These are phyloP conservation scores for Magnaporthales sp. DNA, from an alignment of 2,329 filamentous ascomycete species.

Conservation along the genomic window DNA sequence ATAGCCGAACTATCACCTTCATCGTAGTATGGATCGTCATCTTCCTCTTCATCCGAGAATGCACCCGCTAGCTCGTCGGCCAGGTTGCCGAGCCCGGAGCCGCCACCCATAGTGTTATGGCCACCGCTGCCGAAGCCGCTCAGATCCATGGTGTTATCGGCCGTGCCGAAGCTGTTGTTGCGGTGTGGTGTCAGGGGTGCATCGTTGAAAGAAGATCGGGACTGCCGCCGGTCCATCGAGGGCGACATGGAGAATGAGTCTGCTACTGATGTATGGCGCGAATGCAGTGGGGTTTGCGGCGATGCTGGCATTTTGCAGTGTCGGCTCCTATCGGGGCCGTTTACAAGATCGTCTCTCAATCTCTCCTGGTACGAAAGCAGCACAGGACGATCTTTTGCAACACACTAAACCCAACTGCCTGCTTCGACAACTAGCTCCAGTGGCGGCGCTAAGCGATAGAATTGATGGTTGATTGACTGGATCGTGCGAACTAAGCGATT, in stretches of 20 bases:
- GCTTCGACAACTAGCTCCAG: neutral
- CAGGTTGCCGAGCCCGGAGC: constrained; percentile 63
- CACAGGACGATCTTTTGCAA: neutral
- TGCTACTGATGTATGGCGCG: constrained; percentile 35
- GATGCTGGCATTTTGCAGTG: constrained; percentile 31
- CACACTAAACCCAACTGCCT: neutral
- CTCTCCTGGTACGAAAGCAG: neutral
- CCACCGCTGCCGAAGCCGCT: constrained; percentile 31
- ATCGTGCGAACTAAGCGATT: neutral
- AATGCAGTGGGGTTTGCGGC: constrained; percentile 50
- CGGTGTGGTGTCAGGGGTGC: constrained; percentile 40
- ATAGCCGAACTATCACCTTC: constrained; percentile 20
- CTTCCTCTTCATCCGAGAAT: constrained; percentile 55
- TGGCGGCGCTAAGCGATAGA: neutral
- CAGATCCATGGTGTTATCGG: constrained; percentile 27
- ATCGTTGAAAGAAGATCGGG: constrained; percentile 33
- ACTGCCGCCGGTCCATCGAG: constrained; percentile 36
- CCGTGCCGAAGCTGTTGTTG: constrained; percentile 37
- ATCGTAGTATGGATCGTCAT: constrained; percentile 36
- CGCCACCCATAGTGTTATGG: constrained; percentile 28
- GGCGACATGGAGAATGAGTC: constrained; percentile 24
- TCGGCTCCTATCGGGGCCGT: neutral
- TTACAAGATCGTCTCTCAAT: neutral
- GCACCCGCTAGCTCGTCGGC: constrained; percentile 75
- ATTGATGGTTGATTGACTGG: neutral